Evolutionary conservation across 176 grass and related monocot species (phyloP).

Genomic region (Phoenix roebelenii): DNA sequence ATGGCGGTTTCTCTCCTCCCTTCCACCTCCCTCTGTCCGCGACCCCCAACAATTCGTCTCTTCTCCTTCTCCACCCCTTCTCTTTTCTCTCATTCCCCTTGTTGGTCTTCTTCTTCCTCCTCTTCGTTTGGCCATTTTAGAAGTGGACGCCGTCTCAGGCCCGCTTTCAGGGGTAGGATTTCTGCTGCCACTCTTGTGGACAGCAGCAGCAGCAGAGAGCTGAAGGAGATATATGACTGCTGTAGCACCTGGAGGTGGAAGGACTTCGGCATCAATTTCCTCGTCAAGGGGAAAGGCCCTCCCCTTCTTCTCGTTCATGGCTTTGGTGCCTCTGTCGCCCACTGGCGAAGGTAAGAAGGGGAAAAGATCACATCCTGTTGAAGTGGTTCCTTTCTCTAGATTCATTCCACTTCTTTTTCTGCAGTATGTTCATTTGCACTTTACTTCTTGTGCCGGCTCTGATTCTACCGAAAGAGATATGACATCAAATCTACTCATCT

Average conservation of each 20-base stretch:
- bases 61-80: neutral
- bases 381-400: neutral
- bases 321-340: constrained; percentile 77
- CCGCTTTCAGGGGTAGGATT: constrained; percentile 12
- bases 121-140: constrained; percentile 2
- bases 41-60: neutral
- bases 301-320: constrained; percentile 85
- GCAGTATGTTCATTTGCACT: neutral
- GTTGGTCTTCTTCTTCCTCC: neutral
- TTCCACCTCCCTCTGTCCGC: neutral
- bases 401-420: neutral
- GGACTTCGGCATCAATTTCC: constrained; percentile 72
- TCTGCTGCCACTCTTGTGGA: neutral
- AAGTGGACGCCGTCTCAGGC: constrained; percentile 13
- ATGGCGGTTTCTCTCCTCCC: constrained; percentile 1
- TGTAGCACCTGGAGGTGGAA: constrained; percentile 64
- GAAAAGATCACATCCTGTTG: neutral
- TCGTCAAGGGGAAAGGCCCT: constrained; percentile 56
- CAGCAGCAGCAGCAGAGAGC: neutral
- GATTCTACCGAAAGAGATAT: no score
- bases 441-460: no score
- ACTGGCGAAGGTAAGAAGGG: constrained; percentile 73
- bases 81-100: neutral
- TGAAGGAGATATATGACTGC: constrained; percentile 50
- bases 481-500: no score